These are phyloP conservation scores for Penicillium crystallinum DNA, from an alignment of 495 filamentous ascomycete genomes.

Conservation along the genomic window DNA sequence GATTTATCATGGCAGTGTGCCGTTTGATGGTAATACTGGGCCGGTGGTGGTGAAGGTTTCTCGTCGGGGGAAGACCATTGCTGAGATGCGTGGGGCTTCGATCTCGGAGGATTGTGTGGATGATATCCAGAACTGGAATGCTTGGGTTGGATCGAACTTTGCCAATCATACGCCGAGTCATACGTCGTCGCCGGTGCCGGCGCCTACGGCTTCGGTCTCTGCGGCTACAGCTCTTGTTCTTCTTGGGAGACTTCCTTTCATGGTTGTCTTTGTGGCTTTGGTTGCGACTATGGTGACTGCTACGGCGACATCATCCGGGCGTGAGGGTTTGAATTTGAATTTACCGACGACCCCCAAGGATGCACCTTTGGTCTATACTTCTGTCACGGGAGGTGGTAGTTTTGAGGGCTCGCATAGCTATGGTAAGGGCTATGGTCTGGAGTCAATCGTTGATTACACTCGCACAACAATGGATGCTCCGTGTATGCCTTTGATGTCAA, in stretches of 20 bases:
- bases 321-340: not conserved
- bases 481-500: not conserved
- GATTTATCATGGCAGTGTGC: slow-evolving; percentile 45
- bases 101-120: not conserved
- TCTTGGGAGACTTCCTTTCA: not conserved
- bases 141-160: slow-evolving; percentile 1
- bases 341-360: not conserved
- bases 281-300: slow-evolving; percentile 4
- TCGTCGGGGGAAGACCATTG: not conserved
- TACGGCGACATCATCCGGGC: not conserved
- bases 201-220: not conserved
- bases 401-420: not conserved
- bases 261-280: not conserved
- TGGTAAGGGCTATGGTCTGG: not conserved
- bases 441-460: not conserved
- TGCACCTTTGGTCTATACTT: not conserved
- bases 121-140: slow-evolving; percentile 6
- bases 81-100: slow-evolving; percentile 3
- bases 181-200: not conserved
- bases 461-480: not conserved
- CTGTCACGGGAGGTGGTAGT: not conserved
- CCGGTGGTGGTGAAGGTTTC: slow-evolving; percentile 1
- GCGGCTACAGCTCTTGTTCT: not conserved
- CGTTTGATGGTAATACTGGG: slow-evolving; percentile 43
- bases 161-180: not conserved